A percentile compares a stretch with the other conserved stretches of the same genome.
These are phyloP conservation scores for Zygoascus flipseniorum DNA, from an alignment of 805 yeast genomes.

Conservation along the genomic window DNA sequence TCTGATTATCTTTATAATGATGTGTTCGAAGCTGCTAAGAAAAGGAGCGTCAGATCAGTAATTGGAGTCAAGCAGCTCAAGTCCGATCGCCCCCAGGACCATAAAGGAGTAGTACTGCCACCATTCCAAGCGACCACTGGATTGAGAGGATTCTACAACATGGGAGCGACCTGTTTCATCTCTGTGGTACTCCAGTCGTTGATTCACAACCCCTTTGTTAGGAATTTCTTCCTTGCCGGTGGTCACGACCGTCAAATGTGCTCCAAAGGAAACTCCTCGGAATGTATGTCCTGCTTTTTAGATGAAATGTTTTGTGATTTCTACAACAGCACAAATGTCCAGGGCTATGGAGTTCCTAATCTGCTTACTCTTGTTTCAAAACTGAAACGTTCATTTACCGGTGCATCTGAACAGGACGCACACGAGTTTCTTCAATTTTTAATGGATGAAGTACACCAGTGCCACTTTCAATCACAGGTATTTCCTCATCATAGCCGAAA, in stretches of 20 bases:
- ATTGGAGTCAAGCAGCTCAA: constrained; percentile 2
- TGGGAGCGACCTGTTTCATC: constrained; percentile 98
- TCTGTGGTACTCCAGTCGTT: constrained; percentile 84
- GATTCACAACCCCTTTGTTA: constrained; percentile 81
- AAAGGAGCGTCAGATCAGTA: constrained; percentile 2
- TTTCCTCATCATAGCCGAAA: constrained; percentile 2
- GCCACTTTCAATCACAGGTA: constrained; percentile 11
- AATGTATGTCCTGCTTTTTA: constrained; percentile 77
- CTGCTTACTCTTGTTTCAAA: constrained; percentile 83
- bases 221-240: constrained; percentile 69
- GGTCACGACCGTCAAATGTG: constrained; percentile 51
- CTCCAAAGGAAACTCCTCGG: constrained; percentile 13
- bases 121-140: constrained; percentile 59
- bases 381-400: constrained; percentile 70
- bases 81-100: not conserved
- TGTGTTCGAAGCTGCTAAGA: constrained; percentile 45
- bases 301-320: constrained; percentile 71
- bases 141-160: constrained; percentile 76
- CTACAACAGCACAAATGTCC: constrained; percentile 51
- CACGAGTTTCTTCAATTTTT: constrained; percentile 96
- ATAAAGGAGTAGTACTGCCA: constrained; percentile 28
- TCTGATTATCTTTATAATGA: constrained; percentile 60
- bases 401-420: constrained; percentile 96
- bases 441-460: constrained; percentile 67
- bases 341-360: constrained; percentile 75